Base-by-base conservation (phyloP, 108 stramenopile genomes). In the Conticribra guillardii region DNA sequence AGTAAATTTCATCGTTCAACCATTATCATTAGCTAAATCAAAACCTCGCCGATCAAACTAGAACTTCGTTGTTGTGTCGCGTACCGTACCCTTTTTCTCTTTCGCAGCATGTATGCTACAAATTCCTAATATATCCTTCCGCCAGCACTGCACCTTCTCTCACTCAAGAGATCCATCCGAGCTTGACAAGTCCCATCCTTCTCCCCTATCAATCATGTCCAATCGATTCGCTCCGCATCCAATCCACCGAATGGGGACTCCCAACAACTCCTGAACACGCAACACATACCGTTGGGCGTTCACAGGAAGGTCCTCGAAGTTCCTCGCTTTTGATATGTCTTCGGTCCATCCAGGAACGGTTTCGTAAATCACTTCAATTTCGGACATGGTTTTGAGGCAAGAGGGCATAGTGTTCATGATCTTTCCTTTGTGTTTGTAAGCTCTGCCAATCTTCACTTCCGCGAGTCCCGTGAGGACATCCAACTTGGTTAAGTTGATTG, bases 401-500 rank as follows among this genome's bases (percentile, higher is more conserved):
- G 96, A 90, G 14, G 98, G 98, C 98, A 99, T 99, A 23, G 83
- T 81, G 2, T 86, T 79, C 49, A 98, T 74, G 57, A 79, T 76
- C 84, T 89, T 74, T 63, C 97, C 98, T 37, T 96, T 87, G 87
- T 83, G 80, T 64, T 84, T 90, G 92, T 98, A 98, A 0, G 86
- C 88, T 47, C 84, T 75, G 54, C 89, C 95, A 37, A 96, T 73
- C 74, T 93, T 85, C 51, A 98, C 76, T 60, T 93, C 86, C 15
- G 79, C 59, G 27, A 97, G 70, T 45, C 98, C 97, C 8, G 97
- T 97, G 46, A 99, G 87, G 11, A 98, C 97, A 74, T 99, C 99
- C 41, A 99, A 85, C 82, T 99, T 99, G 68, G 99, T 99, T 52
- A 99, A 76, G 79, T 99, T 99, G 68, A 99, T 65, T 18, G 90